Evolutionary conservation across 805 yeast species (phyloP).

Genomic region (Yamadazyma nakazawae): DNA sequence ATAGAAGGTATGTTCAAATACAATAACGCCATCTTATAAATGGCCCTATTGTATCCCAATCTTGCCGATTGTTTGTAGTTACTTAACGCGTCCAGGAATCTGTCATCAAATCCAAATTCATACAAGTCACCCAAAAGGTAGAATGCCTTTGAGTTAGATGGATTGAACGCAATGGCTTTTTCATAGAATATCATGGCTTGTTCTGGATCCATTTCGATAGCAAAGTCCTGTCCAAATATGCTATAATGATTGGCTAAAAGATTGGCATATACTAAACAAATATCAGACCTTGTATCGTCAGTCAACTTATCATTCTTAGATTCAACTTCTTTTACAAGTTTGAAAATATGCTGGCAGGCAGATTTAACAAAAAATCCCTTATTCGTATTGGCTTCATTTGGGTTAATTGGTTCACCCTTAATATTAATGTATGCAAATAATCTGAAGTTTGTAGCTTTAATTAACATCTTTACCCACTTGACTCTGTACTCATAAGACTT

Average conservation of each 20-base stretch:
- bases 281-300: slow-evolving; percentile 25
- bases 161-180: slow-evolving; percentile 30
- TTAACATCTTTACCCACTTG: slow-evolving; percentile 42
- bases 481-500: slow-evolving; percentile 40
- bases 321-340: slow-evolving; percentile 34
- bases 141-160: slow-evolving; percentile 29
- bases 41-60: slow-evolving; percentile 44
- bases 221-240: slow-evolving; percentile 35
- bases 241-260: slow-evolving; percentile 34
- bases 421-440: slow-evolving; percentile 41
- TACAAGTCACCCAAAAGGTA: slow-evolving; percentile 39
- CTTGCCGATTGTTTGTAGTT: slow-evolving; percentile 37
- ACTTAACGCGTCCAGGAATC: slow-evolving; percentile 30
- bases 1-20: slow-evolving; percentile 32
- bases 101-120: slow-evolving; percentile 28
- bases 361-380: slow-evolving; percentile 38
- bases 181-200: slow-evolving; percentile 30
- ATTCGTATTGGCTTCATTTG: slow-evolving; percentile 28
- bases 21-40: slow-evolving; percentile 37
- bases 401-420: slow-evolving; percentile 34
- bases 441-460: slow-evolving; percentile 36
- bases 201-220: slow-evolving; percentile 25
- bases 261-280: slow-evolving; percentile 36
- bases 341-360: slow-evolving; percentile 33
- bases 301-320: slow-evolving; percentile 14